Evolutionary conservation across 2,329 filamentous ascomycete species (phyloP).

Genomic region (Ustulina deusta): DNA sequence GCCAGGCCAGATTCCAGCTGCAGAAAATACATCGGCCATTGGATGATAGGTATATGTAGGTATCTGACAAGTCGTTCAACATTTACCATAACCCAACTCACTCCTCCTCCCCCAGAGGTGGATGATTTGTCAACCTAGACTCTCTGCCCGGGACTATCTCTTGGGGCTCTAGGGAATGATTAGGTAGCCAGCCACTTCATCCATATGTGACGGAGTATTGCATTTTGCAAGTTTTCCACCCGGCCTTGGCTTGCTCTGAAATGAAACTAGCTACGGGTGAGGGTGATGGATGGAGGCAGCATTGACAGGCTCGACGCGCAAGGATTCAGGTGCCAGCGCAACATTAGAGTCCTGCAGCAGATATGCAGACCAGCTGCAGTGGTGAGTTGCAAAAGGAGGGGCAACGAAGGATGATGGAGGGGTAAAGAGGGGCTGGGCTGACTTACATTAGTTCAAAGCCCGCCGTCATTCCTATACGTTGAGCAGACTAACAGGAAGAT

Average conservation of each 20-base stretch:
- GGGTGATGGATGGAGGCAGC: slow-evolving; percentile 39
- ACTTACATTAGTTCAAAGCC: slow-evolving; percentile 26
- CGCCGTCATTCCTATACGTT: slow-evolving; percentile 6
- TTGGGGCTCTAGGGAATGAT: slow-evolving; percentile 18
- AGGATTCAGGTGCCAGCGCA: slow-evolving; percentile 50
- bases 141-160: slow-evolving; percentile 18
- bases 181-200: slow-evolving; percentile 24
- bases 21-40: neutral
- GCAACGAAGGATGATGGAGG: slow-evolving; percentile 48
- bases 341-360: slow-evolving; percentile 47
- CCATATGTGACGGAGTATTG: slow-evolving; percentile 37
- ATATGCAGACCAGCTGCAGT: slow-evolving; percentile 47
- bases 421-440: slow-evolving; percentile 49
- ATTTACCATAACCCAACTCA: slow-evolving; percentile 30
- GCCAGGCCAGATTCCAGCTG: neutral
- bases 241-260: slow-evolving; percentile 17
- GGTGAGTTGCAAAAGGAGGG: slow-evolving; percentile 46
- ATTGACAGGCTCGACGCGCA: slow-evolving; percentile 40
- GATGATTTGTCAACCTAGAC: slow-evolving; percentile 18
- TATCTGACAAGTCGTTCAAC: slow-evolving; percentile 36
- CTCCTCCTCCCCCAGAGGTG: neutral
- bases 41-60: neutral
- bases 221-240: slow-evolving; percentile 26
- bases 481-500: slow-evolving; percentile 24
- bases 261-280: slow-evolving; percentile 14